Evolutionary conservation across 148 eudicot species (phyloP), one percentile per base, ranked within the genome.

Genomic region (Nepenthes gracilis): DNA sequence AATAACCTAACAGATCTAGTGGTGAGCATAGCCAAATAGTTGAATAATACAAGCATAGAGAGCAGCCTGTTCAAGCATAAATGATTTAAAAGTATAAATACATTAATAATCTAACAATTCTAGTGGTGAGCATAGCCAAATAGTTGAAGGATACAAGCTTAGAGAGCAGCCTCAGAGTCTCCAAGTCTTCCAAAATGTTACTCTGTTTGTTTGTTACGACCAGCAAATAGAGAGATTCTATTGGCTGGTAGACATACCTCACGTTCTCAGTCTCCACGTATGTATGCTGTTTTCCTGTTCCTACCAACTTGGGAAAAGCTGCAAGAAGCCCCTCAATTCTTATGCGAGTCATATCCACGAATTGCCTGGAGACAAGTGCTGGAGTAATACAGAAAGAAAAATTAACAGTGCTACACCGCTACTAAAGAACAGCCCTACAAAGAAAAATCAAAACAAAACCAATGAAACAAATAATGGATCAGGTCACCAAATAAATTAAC

Each of bases 181-280:
- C 99, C 84, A 94, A 67, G 78, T 94, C 99, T 77, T 94, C 97
- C 79, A 94, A 91, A 70, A 94, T 94, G 78, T 93, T 93, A 80
- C 99, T 93, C 74, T 88, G 92, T 72, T 88, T 93, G 71, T 84
- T 93, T 43, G 99, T 93, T 40, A 88, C 87, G 70, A 93, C 89
- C 64, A 93, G 79, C 90, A 93, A 63, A 70, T 72, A 93, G 6
- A 94, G 77, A 57, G 85, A 33, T 71, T 94, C 99, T 15, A 94
- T 89, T 34, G 95, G 97, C 84, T 94, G 99, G 74, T 89, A 94
- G 43, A 94, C 97, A 72, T 89, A 94, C 43, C 99, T 97, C 64
- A 94, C 99, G 75, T 89, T 89, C 70, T 94, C 99, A 65, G 99
- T 86, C 82, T 94, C 99, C 68, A 94, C 81, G 72, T 77, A 94